Conservation (phyloP, 192 early-diverging fungal species). For the Mortierella hygrophila region DNA sequence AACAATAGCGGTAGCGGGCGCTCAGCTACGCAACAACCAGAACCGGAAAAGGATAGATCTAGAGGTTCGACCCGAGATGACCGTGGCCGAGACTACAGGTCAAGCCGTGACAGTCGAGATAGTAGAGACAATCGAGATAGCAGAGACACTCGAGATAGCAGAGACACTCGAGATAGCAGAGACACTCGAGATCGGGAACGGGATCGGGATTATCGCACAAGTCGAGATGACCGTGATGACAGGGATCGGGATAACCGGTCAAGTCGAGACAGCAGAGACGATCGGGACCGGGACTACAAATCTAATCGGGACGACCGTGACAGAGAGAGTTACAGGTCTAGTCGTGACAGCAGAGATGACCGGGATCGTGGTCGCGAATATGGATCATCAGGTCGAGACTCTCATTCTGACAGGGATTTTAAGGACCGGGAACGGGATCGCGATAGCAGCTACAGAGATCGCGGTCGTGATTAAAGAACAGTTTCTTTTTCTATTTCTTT, state of each 20-base stretch:
- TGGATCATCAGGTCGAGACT: conserved; percentile 13
- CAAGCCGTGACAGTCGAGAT: conserved; percentile 7
- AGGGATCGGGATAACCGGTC: conserved; percentile 18
- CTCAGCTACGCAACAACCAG: neutral
- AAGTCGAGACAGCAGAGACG: conserved; percentile 1
- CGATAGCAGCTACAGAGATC: neutral
- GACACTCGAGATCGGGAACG: neutral
- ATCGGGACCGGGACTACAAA: conserved; percentile 4
- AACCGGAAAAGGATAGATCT: conserved; percentile 4
- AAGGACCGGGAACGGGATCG: conserved; percentile 7
- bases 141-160: conserved; percentile 8
- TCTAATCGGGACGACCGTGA: conserved; percentile 11
- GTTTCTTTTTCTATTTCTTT: too few species aligned
- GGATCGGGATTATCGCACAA: neutral
- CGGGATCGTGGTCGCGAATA: conserved; percentile 11
- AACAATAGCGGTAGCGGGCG: conserved; percentile 12
- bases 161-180: too few species aligned
- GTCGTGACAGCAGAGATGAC: conserved; percentile 25
- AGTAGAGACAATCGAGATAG: conserved; percentile 3
- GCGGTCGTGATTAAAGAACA: neutral
- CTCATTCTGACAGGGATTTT: conserved; percentile 9
- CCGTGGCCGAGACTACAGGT: conserved; percentile 18
- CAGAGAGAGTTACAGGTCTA: conserved; percentile 17
- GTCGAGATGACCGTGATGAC: conserved; percentile 10
- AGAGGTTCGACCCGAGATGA: conserved; percentile 13